Base-by-base conservation (phyloP, 1,139 yeast species). In the Suhomyces terraborum region DNA sequence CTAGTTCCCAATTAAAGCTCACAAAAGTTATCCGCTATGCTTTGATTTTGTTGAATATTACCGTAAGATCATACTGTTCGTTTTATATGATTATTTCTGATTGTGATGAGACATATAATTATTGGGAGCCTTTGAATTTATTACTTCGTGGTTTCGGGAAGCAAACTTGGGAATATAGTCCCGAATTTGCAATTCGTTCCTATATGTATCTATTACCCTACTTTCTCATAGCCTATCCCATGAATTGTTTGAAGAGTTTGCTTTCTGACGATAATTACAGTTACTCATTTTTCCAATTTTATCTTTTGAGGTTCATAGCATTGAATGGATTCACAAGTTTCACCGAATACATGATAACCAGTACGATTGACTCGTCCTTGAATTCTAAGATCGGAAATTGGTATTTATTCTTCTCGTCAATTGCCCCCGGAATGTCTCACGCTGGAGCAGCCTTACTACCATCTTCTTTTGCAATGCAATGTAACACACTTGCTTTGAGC, bases 151-250 rank as follows among this genome's bases (percentile, higher is more conserved):
- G 84, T 2, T 88, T 87, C 60, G 98, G 98, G 3, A 86, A 88
- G 52, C 89, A 89, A 61, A 91, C 98, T 0, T 91, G 97, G 98
- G 98, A 91, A 57, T 91, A 91, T 60, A 88, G 96, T 1, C 97
- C 98, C 0, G 87, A 77, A 41, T 88, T 79, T 56, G 89, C 96
- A 14, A 88, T 91, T 40, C 68, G 98, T 49, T 87, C 96, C 6
- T 91, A 95, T 80, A 76, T 86, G 0, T 89, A 85, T 53, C 58
- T 85, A 30, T 39, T 80, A 3, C 89, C 88, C 0, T 78, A 75
- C 49, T 64, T 69, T 14, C 12, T 74, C 3, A 41, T 73, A 6
- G 61, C 66, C 7, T 61, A 51, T 32, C 82, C 83, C 0, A 29
- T 41, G 8, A 24, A 27, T 1, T 6, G 27, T 8, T 46, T 46